phyloP scores from a whole-genome alignment of 2,329 filamentous ascomycete genomes.

The Ophiocordyceps australis region DNA sequence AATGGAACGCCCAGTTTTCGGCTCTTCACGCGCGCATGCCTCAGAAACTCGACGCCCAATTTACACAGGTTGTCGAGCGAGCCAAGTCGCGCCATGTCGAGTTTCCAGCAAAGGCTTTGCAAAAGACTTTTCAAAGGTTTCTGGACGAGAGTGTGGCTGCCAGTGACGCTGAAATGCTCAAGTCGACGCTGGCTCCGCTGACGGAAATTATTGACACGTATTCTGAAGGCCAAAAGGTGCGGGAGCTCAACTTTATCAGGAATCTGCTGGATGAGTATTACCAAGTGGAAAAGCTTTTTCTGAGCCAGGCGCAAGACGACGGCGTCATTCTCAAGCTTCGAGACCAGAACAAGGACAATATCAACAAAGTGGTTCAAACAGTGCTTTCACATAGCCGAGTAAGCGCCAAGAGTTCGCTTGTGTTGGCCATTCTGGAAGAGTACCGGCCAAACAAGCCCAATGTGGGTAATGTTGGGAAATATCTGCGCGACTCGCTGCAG shows the following conservation, averaged over 20 bases:
- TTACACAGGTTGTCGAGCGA: constrained; percentile 74
- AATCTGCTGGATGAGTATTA: constrained; percentile 67
- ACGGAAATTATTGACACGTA: constrained; percentile 65
- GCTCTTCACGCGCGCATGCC: constrained; percentile 97
- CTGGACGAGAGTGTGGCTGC: constrained; percentile 67
- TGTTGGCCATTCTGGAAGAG: constrained; percentile 80
- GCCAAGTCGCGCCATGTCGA: constrained; percentile 61
- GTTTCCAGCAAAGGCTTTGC: constrained; percentile 79
- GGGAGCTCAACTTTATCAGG: constrained; percentile 73
- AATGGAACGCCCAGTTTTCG: constrained; percentile 91
- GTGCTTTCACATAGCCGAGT: constrained; percentile 90
- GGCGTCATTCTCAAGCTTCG: constrained; percentile 85
- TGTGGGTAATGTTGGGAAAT: constrained; percentile 72
- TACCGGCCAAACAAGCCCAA: constrained; percentile 91
- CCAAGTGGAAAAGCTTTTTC: constrained; percentile 74
- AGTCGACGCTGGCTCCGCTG: constrained; percentile 55
- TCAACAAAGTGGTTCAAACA: constrained; percentile 65
- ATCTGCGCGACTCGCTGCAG: constrained; percentile 66
- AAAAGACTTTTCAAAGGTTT: constrained; percentile 75
- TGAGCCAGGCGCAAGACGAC: constrained; percentile 75
- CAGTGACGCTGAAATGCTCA: constrained; percentile 56
- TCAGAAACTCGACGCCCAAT: constrained; percentile 68
- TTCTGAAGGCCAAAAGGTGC: constrained; percentile 71
- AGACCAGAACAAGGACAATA: constrained; percentile 92
- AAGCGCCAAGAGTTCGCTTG: constrained; percentile 80